These are phyloP conservation scores for Edaphochlamys debaryana DNA, from an alignment of 139 green algal species.

Conservation along the genomic window DNA sequence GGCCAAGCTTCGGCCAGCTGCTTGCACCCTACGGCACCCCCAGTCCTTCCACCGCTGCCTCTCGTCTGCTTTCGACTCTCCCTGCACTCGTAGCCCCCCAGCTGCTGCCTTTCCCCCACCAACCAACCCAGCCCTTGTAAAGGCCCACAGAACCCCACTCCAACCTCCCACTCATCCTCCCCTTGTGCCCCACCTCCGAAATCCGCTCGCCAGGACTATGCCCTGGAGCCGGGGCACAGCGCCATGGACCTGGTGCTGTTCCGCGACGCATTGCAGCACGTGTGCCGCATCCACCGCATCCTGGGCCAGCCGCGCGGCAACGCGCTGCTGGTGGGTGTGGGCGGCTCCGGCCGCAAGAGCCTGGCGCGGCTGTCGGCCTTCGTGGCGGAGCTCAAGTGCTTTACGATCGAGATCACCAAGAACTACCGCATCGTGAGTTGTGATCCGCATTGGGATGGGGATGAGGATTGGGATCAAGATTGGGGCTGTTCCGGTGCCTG, in stretches of 20 bases:
- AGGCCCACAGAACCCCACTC: too few relatives aligned
- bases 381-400: constrained; percentile 82
- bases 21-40: too few relatives aligned
- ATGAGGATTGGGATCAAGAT: too few relatives aligned
- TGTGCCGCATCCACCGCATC: constrained; percentile 83
- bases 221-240: constrained; percentile 74
- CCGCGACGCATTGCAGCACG: constrained; percentile 82
- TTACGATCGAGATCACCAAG: constrained; percentile 86
- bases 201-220: constrained; percentile 69
- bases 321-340: constrained; percentile 88
- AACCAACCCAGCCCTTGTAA: too few relatives aligned
- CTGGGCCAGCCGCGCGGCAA: constrained; percentile 86
- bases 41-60: too few relatives aligned
- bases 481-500: too few relatives aligned
- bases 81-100: too few relatives aligned
- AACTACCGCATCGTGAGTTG: constrained; percentile 72
- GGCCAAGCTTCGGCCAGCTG: background rate
- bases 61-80: too few relatives aligned
- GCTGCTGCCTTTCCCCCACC: too few relatives aligned
- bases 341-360: constrained; percentile 83
- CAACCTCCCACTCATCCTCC: too few relatives aligned
- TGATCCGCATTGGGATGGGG: too few relatives aligned
- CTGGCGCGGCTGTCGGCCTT: constrained; percentile 82
- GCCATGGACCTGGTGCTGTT: constrained; percentile 90
- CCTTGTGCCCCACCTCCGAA: too few relatives aligned